A percentile compares a stretch with the other conserved stretches of the same genome.
phyloP scores from a whole-genome alignment of 371 early-diverging fungal genomes.

The Batkoa obscura region DNA sequence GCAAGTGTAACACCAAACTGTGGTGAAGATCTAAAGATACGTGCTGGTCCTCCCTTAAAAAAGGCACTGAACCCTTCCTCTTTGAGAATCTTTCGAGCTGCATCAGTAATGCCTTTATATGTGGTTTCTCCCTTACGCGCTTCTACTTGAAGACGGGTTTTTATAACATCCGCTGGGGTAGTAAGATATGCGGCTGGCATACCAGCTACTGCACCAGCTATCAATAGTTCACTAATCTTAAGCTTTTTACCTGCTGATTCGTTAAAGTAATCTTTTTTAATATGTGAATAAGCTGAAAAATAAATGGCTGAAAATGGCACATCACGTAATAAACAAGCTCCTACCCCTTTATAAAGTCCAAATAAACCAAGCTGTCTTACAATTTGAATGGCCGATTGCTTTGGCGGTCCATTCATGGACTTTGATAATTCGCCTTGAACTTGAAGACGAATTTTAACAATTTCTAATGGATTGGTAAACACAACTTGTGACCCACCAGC shows the following conservation, averaged over 20 bases:
- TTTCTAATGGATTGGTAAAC: conserved; percentile 71
- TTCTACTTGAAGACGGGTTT: conserved; percentile 92
- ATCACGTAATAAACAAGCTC: conserved; percentile 86
- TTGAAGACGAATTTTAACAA: conserved; percentile 95
- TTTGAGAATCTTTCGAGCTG: conserved; percentile 60
- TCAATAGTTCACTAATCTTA: conserved; percentile 53
- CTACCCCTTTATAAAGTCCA: conserved; percentile 88
- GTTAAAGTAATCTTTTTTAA: conserved; percentile 54
- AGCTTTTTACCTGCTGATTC: conserved; percentile 61
- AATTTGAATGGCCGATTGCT: conserved; percentile 67
- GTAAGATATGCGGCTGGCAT: conserved; percentile 95
- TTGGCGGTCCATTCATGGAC: conserved; percentile 26
- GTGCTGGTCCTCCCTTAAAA: conserved; percentile 86
- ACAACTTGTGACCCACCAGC: conserved; percentile 88
- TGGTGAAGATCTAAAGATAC: conserved; percentile 73
- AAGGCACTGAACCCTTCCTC: conserved; percentile 90
- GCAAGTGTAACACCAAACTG: conserved; percentile 93
- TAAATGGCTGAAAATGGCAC: conserved; percentile 95
- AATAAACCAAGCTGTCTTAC: conserved; percentile 80
- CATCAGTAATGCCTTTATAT: conserved; percentile 74
- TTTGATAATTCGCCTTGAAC: conserved; percentile 59
- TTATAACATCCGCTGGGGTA: conserved; percentile 96
- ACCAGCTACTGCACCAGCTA: conserved; percentile 87
- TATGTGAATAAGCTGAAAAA: conserved; percentile 85
- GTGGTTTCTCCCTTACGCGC: conserved; percentile 72